Conservation (phyloP, 139 green algal genomes). For the Limnomonas spitsbergensis region DNA sequence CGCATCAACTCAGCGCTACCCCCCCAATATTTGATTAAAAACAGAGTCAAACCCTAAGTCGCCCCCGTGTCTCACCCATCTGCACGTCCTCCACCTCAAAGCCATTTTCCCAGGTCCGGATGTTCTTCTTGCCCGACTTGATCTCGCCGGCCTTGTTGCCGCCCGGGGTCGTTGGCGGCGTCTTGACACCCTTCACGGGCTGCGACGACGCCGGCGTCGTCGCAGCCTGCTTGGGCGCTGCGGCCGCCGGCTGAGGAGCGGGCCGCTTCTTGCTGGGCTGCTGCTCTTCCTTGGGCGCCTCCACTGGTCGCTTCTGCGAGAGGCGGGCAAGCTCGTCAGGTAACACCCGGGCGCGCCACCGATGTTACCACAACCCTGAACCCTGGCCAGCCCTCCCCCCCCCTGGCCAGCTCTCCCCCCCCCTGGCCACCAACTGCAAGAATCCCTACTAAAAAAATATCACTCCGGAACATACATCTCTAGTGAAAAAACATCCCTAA, state of each 20-base stretch:
- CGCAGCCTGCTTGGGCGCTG: constrained; percentile 7
- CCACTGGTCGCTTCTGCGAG: background rate
- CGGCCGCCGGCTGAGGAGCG: background rate
- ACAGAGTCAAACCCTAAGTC: too few species aligned
- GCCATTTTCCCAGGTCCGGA: constrained; percentile 63
- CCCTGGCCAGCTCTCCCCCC: too few species aligned
- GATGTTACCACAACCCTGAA: too few species aligned
- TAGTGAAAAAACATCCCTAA: too few species aligned
- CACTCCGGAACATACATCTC: too few species aligned
- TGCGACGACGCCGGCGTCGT: constrained; percentile 16
- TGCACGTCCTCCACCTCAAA: constrained; percentile 76
- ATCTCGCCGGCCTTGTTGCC: constrained; percentile 11
- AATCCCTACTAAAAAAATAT: too few species aligned
- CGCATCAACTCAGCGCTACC: too few species aligned
- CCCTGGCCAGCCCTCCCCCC: too few species aligned
- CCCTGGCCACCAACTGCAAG: too few species aligned
- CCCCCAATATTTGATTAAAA: too few species aligned
- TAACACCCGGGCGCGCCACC: too few species aligned
- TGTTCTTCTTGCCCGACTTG: constrained; percentile 29
- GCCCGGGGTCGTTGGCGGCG: background rate
- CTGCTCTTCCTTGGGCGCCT: constrained; percentile 2
- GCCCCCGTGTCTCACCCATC: constrained; percentile 40
- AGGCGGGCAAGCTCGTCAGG: too few species aligned
- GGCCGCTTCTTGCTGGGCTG: constrained; percentile 10
- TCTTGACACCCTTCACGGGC: constrained; percentile 28